Evolutionary conservation across 2,329 filamentous ascomycete genomes (phyloP), one percentile per base, ranked within the genome.

Genomic region (Metarhizium rileyi): DNA sequence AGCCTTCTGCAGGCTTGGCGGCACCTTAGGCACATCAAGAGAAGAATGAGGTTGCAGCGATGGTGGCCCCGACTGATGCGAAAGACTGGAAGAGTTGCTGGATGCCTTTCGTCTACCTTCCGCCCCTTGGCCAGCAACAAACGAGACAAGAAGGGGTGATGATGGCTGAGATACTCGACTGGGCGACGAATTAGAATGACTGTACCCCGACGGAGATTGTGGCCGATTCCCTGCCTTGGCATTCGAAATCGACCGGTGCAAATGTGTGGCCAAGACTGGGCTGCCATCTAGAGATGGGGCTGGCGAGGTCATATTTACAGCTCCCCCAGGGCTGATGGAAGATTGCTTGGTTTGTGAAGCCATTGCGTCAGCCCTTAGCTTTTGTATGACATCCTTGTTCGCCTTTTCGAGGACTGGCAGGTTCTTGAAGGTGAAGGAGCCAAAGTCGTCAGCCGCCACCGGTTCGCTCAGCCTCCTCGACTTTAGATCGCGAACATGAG

Each of bases 301-400:
- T 1, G 87, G 81, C 2, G 85, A 86, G 4, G 71, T 69, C 41
- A 70, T 61, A 46, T 59, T 70, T 30, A 62, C 66, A 33, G 64
- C 55, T 8, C 67, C 67, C 46, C 71, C 69, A 1, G 75, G 71
- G 51, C 72, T 77, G 28, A 68, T 60, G 4, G 66, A 63, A 5
- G 70, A 64, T 30, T 70, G 68, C 59, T 83, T 83, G 60, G 66
- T 78, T 56, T 83, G 80, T 2, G 74, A 69, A 3, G 80, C 90
- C 70, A 96, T 77, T 3, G 93, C 90, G 66, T 97, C 90, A 22
- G 90, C 89, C 10, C 90, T 84, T 50, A 98, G 74, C 65, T 97
- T 97, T 60, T 97, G 90, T 28, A 98, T 95, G 27, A 97, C 90
- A 60, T 98, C 93, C 64, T 98, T 98, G 69, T 98, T 98, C 49